Conservation (phyloP, 352 stramenopile species). For the Phytopythium oedochilum region DNA sequence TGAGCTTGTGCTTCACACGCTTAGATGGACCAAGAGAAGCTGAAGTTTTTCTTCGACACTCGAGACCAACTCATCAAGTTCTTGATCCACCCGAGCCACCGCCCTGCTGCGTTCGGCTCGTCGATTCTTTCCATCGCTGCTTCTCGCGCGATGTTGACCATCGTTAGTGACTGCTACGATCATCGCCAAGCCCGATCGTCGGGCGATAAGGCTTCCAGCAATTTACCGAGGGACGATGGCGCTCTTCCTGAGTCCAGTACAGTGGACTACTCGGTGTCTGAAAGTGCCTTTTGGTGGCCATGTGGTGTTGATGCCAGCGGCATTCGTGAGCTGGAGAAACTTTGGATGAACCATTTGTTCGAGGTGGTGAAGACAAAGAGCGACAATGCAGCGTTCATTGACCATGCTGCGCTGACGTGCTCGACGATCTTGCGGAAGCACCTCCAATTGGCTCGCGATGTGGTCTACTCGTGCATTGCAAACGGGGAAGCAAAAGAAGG, state of each 20-base stretch:
- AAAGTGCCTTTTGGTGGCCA: conserved; percentile 82
- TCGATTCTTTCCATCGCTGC: conserved; percentile 39
- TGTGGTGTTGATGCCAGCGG: conserved; percentile 25
- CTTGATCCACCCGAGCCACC: conserved; percentile 44
- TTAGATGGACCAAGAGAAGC: conserved; percentile 41
- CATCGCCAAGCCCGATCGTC: conserved; percentile 26
- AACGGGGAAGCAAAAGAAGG: conserved; percentile 11
- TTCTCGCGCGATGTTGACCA: conserved; percentile 56
- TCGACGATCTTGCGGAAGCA: conserved; percentile 76
- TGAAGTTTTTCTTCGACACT: conserved; percentile 57
- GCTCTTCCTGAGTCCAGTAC: conserved; percentile 65
- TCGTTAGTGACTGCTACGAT: conserved; percentile 79
- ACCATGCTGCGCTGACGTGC: conserved; percentile 72
- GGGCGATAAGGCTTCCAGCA: conserved; percentile 8
- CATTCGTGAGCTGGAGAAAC: conserved; percentile 19
- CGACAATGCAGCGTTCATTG: conserved; percentile 47
- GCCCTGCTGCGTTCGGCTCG: conserved; percentile 45
- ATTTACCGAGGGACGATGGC: conserved; percentile 44
- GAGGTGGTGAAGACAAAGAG: conserved; percentile 56
- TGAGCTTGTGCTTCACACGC: not conserved
- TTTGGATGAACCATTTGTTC: conserved; percentile 78
- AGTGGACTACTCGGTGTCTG: conserved; percentile 67
- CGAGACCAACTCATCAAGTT: conserved; percentile 50
- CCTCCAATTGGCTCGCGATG: conserved; percentile 64
- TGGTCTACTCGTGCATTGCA: conserved; percentile 45